Percentiles rank a stretch among this genome's conserved stretches.
Conservation (phyloP, 257 asterid species). For the Plectranthus barbatus region DNA sequence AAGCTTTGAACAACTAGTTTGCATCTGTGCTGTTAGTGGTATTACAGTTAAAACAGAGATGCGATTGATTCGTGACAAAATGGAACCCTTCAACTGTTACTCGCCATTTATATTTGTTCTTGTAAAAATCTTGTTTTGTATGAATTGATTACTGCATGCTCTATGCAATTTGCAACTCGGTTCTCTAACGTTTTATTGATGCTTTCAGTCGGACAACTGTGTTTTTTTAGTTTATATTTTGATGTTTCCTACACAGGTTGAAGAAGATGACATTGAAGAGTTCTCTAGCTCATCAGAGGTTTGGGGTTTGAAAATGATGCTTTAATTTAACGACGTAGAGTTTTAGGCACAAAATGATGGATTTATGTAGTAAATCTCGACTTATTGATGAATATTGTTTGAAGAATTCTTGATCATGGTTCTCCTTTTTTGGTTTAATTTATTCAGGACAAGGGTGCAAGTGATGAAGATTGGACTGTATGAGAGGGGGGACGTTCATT, state of each 20-base stretch:
- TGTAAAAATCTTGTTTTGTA: neutral
- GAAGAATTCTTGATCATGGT: neutral
- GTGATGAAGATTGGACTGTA: conserved; percentile 21
- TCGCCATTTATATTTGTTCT: neutral
- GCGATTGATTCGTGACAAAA: neutral
- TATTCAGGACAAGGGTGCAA: conserved; percentile 43
- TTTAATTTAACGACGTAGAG: neutral
- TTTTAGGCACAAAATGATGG: neutral
- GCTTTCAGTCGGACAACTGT: too few species aligned
- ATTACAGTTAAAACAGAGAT: neutral
- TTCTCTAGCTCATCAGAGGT: conserved; percentile 59
- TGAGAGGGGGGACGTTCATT: too few species aligned
- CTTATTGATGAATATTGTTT: neutral
- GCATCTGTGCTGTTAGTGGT: neutral
- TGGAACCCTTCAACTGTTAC: neutral
- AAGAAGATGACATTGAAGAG: conserved; percentile 56
- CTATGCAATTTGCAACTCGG: neutral
- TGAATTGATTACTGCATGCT: neutral
- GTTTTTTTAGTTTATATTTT: neutral
- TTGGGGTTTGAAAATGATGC: conserved; percentile 9
- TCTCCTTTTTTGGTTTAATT: neutral
- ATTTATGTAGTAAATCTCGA: neutral
- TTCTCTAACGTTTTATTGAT: too few species aligned
- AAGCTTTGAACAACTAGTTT: neutral
- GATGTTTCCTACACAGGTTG: conserved; percentile 36